Evolutionary conservation across 1,284 basidiomycete species (phyloP), one percentile per base, ranked within the genome.

Genomic region (Pascua sp.): DNA sequence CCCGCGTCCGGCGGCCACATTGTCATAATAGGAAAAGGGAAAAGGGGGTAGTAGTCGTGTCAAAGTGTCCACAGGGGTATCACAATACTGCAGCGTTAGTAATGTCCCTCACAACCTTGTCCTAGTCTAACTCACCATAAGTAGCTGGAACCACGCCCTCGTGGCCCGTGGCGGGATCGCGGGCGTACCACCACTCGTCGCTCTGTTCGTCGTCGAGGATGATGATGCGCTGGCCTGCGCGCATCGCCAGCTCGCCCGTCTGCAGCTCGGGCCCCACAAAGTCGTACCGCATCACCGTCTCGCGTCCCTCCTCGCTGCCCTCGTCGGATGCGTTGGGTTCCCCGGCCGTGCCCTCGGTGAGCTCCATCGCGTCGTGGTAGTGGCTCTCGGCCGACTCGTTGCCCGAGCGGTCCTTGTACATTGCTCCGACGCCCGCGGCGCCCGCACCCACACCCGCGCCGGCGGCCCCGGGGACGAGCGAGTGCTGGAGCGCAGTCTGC

Each of bases 131-230:
- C 71, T 68, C 57, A 71, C 72, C 72, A 67, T 92, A 94, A 59
- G 90, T 86, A 50, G 90, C 88, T 8, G 91, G 91, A 51, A 94
- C 88, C 24, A 93, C 88, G 37, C 91, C 91, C 78, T 93, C 90
- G 51, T 81, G 82, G 15, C 90, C 88, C 51, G 86, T 86, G 53
- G 82, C 83, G 18, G 84, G 79, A 71, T 93, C 89, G 47, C 89
- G 83, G 55, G 88, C 89, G 69, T 89, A 93, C 91, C 91, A 94
- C 91, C 91, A 94, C 53, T 91, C 91, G 61, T 56, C 64, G 51
- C 65, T 67, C 59, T 73, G 70, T 49, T 70, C 66, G 63, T 73
- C 69, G 61, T 74, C 71, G 41, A 71, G 56, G 11, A 74, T 65
- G 8, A 74, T 55, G 41, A 75, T 56, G 57, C 66, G 60, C 59